These are phyloP conservation scores for Sugiyamaella novakii DNA, from an alignment of 1,139 yeast species.

Conservation along the genomic window DNA sequence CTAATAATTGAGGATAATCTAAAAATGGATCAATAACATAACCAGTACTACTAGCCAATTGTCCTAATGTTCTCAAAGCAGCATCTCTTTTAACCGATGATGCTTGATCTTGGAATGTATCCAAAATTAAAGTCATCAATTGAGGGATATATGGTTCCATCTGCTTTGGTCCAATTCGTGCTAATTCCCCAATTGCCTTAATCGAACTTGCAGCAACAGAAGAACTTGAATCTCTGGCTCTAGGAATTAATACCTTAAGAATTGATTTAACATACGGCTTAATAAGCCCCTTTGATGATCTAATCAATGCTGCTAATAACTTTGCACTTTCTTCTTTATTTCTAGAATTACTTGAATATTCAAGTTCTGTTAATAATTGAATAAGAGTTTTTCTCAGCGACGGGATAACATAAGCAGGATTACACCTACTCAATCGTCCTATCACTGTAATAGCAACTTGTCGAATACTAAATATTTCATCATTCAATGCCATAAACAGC, in stretches of 20 bases:
- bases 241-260: constrained; percentile 76
- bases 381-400: constrained; percentile 82
- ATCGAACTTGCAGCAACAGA: constrained; percentile 87
- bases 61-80: constrained; percentile 85
- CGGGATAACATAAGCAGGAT: constrained; percentile 96
- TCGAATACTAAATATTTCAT: constrained; percentile 82
- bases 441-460: constrained; percentile 77
- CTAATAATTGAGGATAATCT: constrained; percentile 86
- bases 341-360: constrained; percentile 72
- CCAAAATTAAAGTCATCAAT: constrained; percentile 84
- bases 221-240: constrained; percentile 67
- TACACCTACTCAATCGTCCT: constrained; percentile 80
- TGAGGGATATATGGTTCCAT: constrained; percentile 70
- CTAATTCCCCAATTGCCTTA: constrained; percentile 84
- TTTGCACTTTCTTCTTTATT: constrained; percentile 88
- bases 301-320: constrained; percentile 69
- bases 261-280: constrained; percentile 91
- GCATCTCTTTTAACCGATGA: constrained; percentile 85
- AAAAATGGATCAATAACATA: constrained; percentile 92
- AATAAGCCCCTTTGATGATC: constrained; percentile 76
- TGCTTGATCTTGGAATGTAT: constrained; percentile 89
- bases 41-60: constrained; percentile 86
- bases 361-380: constrained; percentile 81
- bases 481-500: constrained; percentile 86
- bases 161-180: constrained; percentile 87